Base-by-base conservation (phyloP, 2,329 filamentous ascomycete species). In the Corniculantispora saksenae region DNA sequence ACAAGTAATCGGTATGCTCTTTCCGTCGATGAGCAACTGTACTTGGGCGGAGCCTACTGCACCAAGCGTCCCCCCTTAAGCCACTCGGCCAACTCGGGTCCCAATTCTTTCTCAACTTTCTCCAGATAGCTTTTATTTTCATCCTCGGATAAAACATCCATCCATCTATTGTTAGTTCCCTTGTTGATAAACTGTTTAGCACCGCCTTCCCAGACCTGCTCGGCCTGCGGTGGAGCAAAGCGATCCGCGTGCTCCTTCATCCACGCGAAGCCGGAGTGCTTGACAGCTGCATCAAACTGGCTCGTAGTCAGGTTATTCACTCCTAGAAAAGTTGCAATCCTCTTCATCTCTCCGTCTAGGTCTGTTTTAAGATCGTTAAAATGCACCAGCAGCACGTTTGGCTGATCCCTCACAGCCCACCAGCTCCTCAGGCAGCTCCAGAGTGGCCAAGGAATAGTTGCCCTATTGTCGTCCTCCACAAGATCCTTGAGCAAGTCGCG, bases 361-460 rank as follows among this genome's bases (percentile, higher is more conserved):
- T 66, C 61, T n/a, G 40, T 56, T 43, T 66, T 66, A 15, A 66
- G 47, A 47, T 66, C 65, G 56, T 51, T 57, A 53, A 64, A 66
- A 40, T 66, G 65, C 3, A 66, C 35, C 9, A 66, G 35, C 17
- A 66, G 32, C n/a, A 66, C 35, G 57, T 66, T 66, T n/a, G 65
- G 64, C 38, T 59, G 59, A 45, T 66, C 29, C 17, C 53, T 21
- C 3, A 40, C 32, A 40, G 29, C 64, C 64, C 64, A 66, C 64
- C 64, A 66, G 43, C 64, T 25, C 17, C 64, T 51, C 23, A 63
- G 58, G 45, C 58, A 55, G 51, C 51, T 58, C 61, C 61, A 66
- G 38, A 61, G 64, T 3, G 65, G 65, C 65, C 65, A 64, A 23
- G 35, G n/a, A 6, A 50, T 38, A 9, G 50, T 23, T 3, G 35